These are phyloP conservation scores for Mycena citricolor DNA, from an alignment of 1,284 basidiomycete species.

Conservation along the genomic window DNA sequence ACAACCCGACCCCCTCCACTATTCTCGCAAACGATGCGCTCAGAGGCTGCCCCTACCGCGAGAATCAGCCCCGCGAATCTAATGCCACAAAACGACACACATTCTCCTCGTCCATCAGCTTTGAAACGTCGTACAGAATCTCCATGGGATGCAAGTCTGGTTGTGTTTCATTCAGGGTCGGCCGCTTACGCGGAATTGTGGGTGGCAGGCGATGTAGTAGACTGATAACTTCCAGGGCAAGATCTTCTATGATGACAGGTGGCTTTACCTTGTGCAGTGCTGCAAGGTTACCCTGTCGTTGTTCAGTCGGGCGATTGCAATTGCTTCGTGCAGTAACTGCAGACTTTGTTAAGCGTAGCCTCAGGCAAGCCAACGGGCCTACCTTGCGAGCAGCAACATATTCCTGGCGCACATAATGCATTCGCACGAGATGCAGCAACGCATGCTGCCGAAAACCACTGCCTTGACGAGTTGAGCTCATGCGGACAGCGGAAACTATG, in stretches of 20 bases:
- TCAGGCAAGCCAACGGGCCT: slow-evolving; percentile 5
- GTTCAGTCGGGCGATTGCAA: slow-evolving; percentile 67
- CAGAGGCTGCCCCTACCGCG: slow-evolving; percentile 69
- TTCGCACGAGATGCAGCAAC: slow-evolving; percentile 70
- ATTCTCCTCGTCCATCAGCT: slow-evolving; percentile 56
- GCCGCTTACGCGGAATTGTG: slow-evolving; percentile 43
- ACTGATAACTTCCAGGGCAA: slow-evolving; percentile 36
- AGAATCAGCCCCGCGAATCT: slow-evolving; percentile 1
- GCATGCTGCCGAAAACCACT: slow-evolving; percentile 79
- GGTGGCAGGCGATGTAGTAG: slow-evolving; percentile 68
- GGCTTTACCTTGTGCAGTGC: slow-evolving; percentile 68
- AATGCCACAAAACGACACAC: slow-evolving; percentile 32
- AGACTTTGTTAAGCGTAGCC: background rate
- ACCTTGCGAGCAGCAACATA: slow-evolving; percentile 68
- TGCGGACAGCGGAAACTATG: background rate
- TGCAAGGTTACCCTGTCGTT: slow-evolving; percentile 71
- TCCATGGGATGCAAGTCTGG: slow-evolving; percentile 73
- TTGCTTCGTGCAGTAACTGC: slow-evolving; percentile 72
- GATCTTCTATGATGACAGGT: slow-evolving; percentile 12
- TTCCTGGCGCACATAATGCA: slow-evolving; percentile 72
- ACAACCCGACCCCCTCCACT: slow-evolving; percentile 63
- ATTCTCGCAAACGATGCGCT: slow-evolving; percentile 67
- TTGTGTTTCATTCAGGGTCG: slow-evolving; percentile 71
- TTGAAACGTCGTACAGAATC: slow-evolving; percentile 69
- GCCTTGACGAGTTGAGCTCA: slow-evolving; percentile 11